These are phyloP conservation scores for Skeletonema potamos DNA, from an alignment of 108 stramenopile genomes.

Conservation along the genomic window DNA sequence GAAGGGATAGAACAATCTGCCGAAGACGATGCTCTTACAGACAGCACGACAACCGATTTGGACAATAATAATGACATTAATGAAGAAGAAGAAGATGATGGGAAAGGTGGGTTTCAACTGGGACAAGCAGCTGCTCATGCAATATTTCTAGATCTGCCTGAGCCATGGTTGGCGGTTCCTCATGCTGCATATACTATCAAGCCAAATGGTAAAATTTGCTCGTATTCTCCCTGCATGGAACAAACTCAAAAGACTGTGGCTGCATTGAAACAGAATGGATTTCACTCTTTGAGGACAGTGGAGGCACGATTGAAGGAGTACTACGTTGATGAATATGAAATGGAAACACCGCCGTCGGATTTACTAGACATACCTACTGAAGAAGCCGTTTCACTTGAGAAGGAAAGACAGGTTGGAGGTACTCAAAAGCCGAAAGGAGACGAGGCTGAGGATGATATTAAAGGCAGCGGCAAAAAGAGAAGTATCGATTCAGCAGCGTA, in stretches of 20 bases:
- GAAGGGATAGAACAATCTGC: slow-evolving; percentile 1
- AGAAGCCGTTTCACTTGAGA: slow-evolving; percentile 24
- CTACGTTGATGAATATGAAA: slow-evolving; percentile 73
- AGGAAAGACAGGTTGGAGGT: slow-evolving; percentile 18
- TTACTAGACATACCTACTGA: slow-evolving; percentile 43
- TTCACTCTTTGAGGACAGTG: slow-evolving; percentile 82
- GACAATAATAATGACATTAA: slow-evolving; percentile 1
- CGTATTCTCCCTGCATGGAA: slow-evolving; percentile 95
- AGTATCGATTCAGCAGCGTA: not conserved
- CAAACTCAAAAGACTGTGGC: slow-evolving; percentile 81
- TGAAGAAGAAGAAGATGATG: slow-evolving; percentile 20
- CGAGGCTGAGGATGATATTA: not conserved
- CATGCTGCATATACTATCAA: slow-evolving; percentile 79
- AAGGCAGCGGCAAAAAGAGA: slow-evolving; percentile 19
- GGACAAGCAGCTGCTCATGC: slow-evolving; percentile 80
- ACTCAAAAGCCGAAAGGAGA: slow-evolving; percentile 13
- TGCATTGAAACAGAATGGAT: slow-evolving; percentile 66
- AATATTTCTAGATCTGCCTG: slow-evolving; percentile 91
- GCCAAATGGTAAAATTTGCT: slow-evolving; percentile 73
- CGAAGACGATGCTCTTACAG: not conserved
- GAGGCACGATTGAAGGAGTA: slow-evolving; percentile 86
- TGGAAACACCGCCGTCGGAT: slow-evolving; percentile 53
- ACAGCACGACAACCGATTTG: not conserved
- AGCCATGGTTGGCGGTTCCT: slow-evolving; percentile 91
- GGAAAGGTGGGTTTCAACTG: slow-evolving; percentile 67